These are phyloP conservation scores for Fusarium falciforme DNA, from an alignment of 2,329 filamentous ascomycete species.

Conservation along the genomic window DNA sequence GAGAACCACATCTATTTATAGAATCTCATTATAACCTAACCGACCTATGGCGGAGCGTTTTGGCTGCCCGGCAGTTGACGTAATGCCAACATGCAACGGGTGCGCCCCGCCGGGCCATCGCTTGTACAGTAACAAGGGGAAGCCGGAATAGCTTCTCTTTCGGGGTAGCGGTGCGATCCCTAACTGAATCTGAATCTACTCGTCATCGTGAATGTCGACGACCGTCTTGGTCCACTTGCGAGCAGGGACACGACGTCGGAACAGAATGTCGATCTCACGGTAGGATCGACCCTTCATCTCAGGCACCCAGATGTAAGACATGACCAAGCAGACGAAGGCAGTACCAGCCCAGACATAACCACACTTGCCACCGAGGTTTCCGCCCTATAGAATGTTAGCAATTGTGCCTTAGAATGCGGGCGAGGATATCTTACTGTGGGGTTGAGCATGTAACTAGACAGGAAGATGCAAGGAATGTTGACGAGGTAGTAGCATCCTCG, in stretches of 20 bases:
- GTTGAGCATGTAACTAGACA: constrained; percentile 71
- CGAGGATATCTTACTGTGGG: constrained; percentile 50
- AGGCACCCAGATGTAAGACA: constrained; percentile 62
- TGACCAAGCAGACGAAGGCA: constrained; percentile 63
- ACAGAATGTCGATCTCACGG: constrained; percentile 72
- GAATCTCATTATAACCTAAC: neutral
- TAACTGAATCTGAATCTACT: constrained; percentile 56
- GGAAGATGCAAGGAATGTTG: constrained; percentile 75
- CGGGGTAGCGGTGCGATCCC: neutral
- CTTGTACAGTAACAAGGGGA: neutral
- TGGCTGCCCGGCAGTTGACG: neutral
- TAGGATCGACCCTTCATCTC: constrained; percentile 69
- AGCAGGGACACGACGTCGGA: constrained; percentile 64
- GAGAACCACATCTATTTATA: neutral
- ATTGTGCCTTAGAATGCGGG: neutral
- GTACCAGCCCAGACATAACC: constrained; percentile 71
- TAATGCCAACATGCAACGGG: neutral
- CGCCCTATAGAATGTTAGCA: constrained; percentile 48
- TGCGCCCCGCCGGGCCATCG: neutral
- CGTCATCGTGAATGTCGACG: constrained; percentile 70
- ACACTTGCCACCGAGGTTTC: constrained; percentile 64
- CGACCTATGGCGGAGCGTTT: neutral
- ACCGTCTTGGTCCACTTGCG: constrained; percentile 66
- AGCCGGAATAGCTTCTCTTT: neutral
- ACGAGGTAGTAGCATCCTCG: constrained; percentile 72